Base-by-base conservation (phyloP, 1,139 yeast species). In the Blastobotrys serpentis region DNA sequence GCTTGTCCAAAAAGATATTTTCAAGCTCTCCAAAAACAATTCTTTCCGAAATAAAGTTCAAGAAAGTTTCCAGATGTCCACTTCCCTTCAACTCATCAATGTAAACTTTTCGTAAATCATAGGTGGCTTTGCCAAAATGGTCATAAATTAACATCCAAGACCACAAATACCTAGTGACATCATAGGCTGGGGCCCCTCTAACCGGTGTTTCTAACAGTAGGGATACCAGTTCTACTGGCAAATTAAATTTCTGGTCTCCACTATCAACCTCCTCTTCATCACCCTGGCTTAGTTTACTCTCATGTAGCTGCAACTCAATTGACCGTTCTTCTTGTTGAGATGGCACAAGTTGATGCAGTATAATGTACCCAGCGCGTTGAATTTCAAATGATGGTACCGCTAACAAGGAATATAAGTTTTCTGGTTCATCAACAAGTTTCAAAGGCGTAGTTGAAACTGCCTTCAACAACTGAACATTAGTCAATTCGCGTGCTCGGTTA, bases 101-200 rank as follows among this genome's bases (percentile, higher is more conserved):
- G 58, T 84, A 85, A 42, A 75, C 73, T 42, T 78, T 75, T 50
- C 90, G 74, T 56, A 87, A 73, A 38, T 79, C 77, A 56, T 79
- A 62, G 5, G 94, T 80, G 4, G 86, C 77, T 51, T 82, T 81
- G 48, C 78, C 76, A 61, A 89, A 86, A 62, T 81, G 82, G 25
- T 70, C 71, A 55, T 86, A 75, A 0, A 86, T 65, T 49, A 87
- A 67, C 49, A 70, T 69, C 95, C 96, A 89, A 40, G 81, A 71
- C 82, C 88, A 82, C 41, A 86, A 60, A 60, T 78, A 86, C 18
- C 60, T 26, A 26, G 52, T 23, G 36, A 68, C 42, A 43, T 61
- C 46, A 48, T 52, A 49, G 13, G 47, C 46, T 3, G 55, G 52
- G 14, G 52, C 56, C 22, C 52, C 51, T 4, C 55, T 54, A 4